Evolutionary conservation across 1,284 basidiomycete species (phyloP).

Genomic region (Polyporus tsugae): DNA sequence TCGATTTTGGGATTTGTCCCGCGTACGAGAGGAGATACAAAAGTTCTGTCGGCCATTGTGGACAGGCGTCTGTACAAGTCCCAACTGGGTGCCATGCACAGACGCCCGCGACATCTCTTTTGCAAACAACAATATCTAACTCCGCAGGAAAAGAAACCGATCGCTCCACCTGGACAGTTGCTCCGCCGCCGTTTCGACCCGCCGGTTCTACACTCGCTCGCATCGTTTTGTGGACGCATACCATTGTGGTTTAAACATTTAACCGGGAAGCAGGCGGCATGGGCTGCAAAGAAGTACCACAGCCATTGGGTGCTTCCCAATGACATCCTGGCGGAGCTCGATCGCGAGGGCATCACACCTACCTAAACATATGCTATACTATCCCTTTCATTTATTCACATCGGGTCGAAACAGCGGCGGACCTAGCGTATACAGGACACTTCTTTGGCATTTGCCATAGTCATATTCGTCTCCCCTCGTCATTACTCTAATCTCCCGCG

Average conservation of each 20-base stretch:
- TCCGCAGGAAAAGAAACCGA: not conserved
- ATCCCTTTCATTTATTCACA: not conserved
- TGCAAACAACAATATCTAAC: too few relatives aligned
- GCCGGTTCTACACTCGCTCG: constrained; percentile 26
- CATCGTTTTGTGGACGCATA: constrained; percentile 27
- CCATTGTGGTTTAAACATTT: constrained; percentile 18
- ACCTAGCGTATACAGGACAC: not conserved
- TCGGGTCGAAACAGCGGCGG: too few relatives aligned
- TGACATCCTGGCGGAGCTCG: constrained; percentile 7
- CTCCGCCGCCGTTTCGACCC: not conserved
- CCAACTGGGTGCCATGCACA: too few relatives aligned
- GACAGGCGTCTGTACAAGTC: too few relatives aligned
- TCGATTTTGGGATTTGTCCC: not conserved
- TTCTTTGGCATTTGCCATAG: not conserved
- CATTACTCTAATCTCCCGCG: not conserved
- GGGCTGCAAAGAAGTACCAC: constrained; percentile 29
- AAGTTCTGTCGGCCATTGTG: too few relatives aligned
- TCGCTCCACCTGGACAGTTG: not conserved
- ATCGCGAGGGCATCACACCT: constrained; percentile 1
- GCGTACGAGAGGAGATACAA: too few relatives aligned
- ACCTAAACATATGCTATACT: too few relatives aligned
- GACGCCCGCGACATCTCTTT: too few relatives aligned
- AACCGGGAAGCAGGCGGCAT: constrained; percentile 24
- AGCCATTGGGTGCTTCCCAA: constrained; percentile 27
- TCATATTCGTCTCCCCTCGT: not conserved